Evolutionary conservation across 805 yeast genomes (phyloP), one percentile per base, ranked within the genome.

Genomic region (Torulaspora gathmanii): DNA sequence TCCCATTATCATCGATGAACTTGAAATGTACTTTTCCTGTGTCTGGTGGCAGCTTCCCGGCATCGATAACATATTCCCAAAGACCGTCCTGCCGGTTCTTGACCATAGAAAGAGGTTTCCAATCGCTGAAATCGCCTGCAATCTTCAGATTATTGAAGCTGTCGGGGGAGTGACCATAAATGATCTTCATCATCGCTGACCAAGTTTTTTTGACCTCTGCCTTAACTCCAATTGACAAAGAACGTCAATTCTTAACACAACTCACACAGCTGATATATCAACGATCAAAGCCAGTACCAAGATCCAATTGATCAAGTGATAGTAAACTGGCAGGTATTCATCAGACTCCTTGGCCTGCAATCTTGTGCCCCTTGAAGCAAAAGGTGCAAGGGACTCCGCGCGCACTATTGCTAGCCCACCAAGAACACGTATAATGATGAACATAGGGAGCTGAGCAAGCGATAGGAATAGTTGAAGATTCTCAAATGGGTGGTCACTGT

Each of bases 101-200:
- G 2, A 55, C 56, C 51, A 52, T 51, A 9, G 55, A 52, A 13
- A 55, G 45, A 3, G 60, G 54, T 4, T 49, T 37, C 73, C 73
- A 70, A 9, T 53, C 37, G 34, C 61, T 65, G 47, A 70, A 69
- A 50, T 64, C 64, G 3, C 72, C 73, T 10, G 73, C 73, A 38
- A 70, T 55, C 40, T 60, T 56, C 35, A 70, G 55, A 12, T 51
- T 40, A 8, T 55, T 30, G 53, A 57, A 52, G 13, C 37, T 41
- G 30, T 55, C 50, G 2, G 49, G 43, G 3, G 60, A 46, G 28
- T 52, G 57, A 41, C 49, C 46, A 36, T 47, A 50, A 33, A 47
- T 46, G 34, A 50, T 49, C 33, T 30, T 43, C 33, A 40, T 44
- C 50, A 44, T 50, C 31, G 5, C 19, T 31, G 5, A 22, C 25